Percentiles rank a stretch among this genome's conserved stretches.
Conservation (phyloP, 192 early-diverging fungal genomes). For the Dissophora ornata region DNA sequence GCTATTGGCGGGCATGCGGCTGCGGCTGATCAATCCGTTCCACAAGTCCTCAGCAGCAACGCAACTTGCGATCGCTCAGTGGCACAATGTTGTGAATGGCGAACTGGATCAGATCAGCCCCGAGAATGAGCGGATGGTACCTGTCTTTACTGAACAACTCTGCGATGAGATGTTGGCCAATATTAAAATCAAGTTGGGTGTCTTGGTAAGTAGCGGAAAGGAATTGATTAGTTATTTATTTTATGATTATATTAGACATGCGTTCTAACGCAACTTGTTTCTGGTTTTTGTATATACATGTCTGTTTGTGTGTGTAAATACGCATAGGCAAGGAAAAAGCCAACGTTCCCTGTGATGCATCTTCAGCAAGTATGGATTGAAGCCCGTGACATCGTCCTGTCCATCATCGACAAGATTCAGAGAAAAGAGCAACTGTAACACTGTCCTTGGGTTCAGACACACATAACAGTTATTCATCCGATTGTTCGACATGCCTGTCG, state of each 20-base stretch:
- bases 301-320: no score
- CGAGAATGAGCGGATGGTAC: constrained; percentile 55
- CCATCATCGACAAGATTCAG: constrained; percentile 43
- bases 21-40: constrained; percentile 50
- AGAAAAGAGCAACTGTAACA: constrained; percentile 20
- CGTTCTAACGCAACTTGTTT: no score
- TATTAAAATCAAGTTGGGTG: constrained; percentile 11
- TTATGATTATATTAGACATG: no score
- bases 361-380: constrained; percentile 53
- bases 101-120: constrained; percentile 54
- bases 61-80: constrained; percentile 47
- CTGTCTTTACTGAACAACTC: constrained; percentile 44
- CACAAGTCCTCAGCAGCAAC: constrained; percentile 22
- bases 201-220: constrained; percentile 49
- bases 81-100: constrained; percentile 62
- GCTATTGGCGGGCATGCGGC: constrained; percentile 57
- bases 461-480: background rate
- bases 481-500: no score
- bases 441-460: background rate
- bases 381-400: constrained; percentile 35
- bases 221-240: no score
- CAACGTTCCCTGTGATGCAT: constrained; percentile 32
- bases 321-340: constrained; percentile 29
- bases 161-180: constrained; percentile 30
- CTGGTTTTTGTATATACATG: no score